These are phyloP conservation scores for Myriangium duriaei DNA, from an alignment of 2,329 filamentous ascomycete species.

Conservation along the genomic window DNA sequence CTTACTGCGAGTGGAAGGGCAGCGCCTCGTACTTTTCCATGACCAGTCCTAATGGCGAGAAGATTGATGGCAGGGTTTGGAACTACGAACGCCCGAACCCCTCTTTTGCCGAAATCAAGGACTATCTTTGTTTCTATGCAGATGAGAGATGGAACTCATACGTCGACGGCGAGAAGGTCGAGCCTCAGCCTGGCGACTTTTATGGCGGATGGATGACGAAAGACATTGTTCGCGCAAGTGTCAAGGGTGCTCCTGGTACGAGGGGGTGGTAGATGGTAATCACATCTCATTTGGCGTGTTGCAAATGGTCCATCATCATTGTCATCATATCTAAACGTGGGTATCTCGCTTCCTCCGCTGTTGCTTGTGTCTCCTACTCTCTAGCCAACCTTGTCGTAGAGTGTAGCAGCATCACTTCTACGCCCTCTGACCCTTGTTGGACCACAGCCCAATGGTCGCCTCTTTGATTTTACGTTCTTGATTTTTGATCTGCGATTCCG, in stretches of 20 bases:
- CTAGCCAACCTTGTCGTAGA: too few species aligned
- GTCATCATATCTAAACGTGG: too few species aligned
- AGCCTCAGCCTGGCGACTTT: conserved; percentile 49
- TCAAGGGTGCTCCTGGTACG: conserved; percentile 35
- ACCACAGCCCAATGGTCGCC: conserved; percentile 46
- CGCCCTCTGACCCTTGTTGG: too few species aligned
- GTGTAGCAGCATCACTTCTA: too few species aligned
- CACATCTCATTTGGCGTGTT: too few species aligned
- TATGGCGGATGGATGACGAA: conserved; percentile 53
- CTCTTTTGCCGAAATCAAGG: conserved; percentile 41
- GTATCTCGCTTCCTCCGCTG: too few species aligned
- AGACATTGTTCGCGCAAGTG: conserved; percentile 41
- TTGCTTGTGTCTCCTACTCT: too few species aligned
- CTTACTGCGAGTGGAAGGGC: conserved; percentile 52
- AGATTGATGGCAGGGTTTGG: conserved; percentile 44
- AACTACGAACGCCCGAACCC: conserved; percentile 44
- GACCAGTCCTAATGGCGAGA: conserved; percentile 27
- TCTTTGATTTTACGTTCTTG: conserved; percentile 40
- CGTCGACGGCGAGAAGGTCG: conserved; percentile 48
- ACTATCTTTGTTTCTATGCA: conserved; percentile 47
- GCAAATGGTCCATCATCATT: too few species aligned
- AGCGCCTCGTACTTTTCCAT: conserved; percentile 46
- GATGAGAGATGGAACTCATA: conserved; percentile 47
- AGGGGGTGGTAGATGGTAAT: conserved; percentile 20
- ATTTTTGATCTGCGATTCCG: conserved; percentile 22